Percentiles rank a stretch among this genome's conserved stretches.
Conservation (phyloP, 352 stramenopile genomes). For the Globisporangium spiculum region DNA sequence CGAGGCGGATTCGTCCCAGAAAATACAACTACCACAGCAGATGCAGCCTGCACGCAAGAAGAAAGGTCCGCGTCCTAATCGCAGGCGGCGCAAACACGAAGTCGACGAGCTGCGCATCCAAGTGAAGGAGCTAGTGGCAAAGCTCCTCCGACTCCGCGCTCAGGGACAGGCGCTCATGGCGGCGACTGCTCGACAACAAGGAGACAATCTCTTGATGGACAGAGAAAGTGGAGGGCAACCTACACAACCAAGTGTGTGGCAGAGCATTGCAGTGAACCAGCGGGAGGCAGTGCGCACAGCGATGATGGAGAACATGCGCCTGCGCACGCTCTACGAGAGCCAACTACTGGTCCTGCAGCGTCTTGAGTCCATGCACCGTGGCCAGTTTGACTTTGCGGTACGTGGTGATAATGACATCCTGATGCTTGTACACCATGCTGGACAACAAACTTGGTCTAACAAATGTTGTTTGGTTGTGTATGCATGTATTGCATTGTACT, state of each 20-base stretch:
- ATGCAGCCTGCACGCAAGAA: not conserved
- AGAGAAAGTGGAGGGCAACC: not conserved
- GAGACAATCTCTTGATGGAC: not conserved
- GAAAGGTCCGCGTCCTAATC: not conserved
- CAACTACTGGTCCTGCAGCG: conserved; percentile 33
- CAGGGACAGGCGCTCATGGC: not conserved
- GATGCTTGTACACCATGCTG: not conserved
- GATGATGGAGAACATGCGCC: conserved; percentile 31
- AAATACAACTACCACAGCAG: not conserved
- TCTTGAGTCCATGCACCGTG: conserved; percentile 29
- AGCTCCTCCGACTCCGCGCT: not conserved
- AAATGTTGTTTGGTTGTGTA: not conserved
- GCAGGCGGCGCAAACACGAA: conserved; percentile 1
- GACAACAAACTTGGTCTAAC: not conserved
- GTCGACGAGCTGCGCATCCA: not conserved
- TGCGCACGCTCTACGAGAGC: conserved; percentile 29
- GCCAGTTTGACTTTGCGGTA: conserved; percentile 10
- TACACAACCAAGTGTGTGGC: conserved; percentile 18
- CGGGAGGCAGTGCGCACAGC: conserved; percentile 27
- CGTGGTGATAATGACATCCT: not conserved
- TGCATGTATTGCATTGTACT: not conserved
- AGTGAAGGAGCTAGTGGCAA: not conserved
- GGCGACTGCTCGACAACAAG: not conserved
- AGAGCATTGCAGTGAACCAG: conserved; percentile 30
- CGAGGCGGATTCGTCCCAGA: not conserved